Evolutionary conservation across 1,139 yeast species (phyloP).

Genomic region (Yamadazyma siamensis): DNA sequence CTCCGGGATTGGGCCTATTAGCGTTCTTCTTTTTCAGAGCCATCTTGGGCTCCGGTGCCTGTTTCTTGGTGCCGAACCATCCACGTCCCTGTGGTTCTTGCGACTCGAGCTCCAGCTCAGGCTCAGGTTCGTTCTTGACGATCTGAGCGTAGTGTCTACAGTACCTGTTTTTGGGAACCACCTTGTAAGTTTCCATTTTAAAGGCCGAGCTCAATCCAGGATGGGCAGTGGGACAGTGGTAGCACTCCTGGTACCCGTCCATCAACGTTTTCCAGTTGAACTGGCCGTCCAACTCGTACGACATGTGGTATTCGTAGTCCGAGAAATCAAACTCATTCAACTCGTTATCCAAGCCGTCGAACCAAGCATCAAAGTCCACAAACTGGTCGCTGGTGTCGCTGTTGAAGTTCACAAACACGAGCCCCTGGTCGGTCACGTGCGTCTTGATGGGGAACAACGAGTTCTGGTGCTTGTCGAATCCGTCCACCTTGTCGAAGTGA

Average conservation of each 20-base stretch:
- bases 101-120: slow-evolving; percentile 6
- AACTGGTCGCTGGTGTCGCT: slow-evolving; percentile 25
- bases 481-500: slow-evolving; percentile 56
- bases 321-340: slow-evolving; percentile 55
- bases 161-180: slow-evolving; percentile 55
- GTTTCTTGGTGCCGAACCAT: slow-evolving; percentile 48
- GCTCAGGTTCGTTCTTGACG: slow-evolving; percentile 16
- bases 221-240: slow-evolving; percentile 66
- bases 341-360: slow-evolving; percentile 46
- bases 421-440: slow-evolving; percentile 54
- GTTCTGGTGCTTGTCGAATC: slow-evolving; percentile 53
- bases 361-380: slow-evolving; percentile 49
- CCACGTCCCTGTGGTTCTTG: slow-evolving; percentile 27
- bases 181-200: slow-evolving; percentile 62
- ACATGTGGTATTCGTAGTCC: slow-evolving; percentile 63
- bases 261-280: slow-evolving; percentile 65
- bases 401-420: slow-evolving; percentile 52
- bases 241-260: slow-evolving; percentile 68
- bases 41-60: slow-evolving; percentile 15
- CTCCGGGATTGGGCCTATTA: slow-evolving; percentile 52
- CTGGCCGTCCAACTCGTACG: slow-evolving; percentile 60
- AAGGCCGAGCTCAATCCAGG: slow-evolving; percentile 58
- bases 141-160: slow-evolving; percentile 51
- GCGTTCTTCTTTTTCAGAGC: slow-evolving; percentile 19
- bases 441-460: slow-evolving; percentile 53